Base-by-base conservation (phyloP, 2,329 filamentous ascomycete species). In the Fusarium sp. region DNA sequence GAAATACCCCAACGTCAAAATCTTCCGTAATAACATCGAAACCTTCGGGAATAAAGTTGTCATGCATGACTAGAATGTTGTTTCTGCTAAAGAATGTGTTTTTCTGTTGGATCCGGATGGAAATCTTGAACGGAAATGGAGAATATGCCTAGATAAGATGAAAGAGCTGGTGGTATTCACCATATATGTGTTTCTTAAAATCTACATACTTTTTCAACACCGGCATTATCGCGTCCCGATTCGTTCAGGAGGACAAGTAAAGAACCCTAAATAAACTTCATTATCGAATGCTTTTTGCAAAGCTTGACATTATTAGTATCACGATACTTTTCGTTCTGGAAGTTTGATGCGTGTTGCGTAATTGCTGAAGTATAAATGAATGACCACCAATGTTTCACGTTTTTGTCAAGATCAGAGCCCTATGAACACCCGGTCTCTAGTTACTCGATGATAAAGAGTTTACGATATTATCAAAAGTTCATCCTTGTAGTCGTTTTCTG, bases 171-270 rank as follows among this genome's bases (percentile, higher is more conserved):
- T 6, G 1, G 7, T 33, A 15, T 5, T 49, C 22, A 6, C 5
- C n/a, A 49, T 18, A n/a, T 49, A 49, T 49, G 7, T 33, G 22
- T 18, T 49, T 33, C 11, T 9, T 9, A 11, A 24, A 7, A 49
- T 7, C 3, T 1, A n/a, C 3, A 24, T 18, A 24, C 28, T 49
- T n/a, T 49, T 3, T 2, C 17, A n/a, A 33, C 22, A 22, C 7
- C 10, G 15, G n/a, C 3, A 12, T 14, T n/a, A 24, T 10, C 0
- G 10, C 4, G 7, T 28, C 5, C 6, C 10, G 3, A 20, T 28
- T 48, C 1, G 0, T 14, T 18, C 18, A 3, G n/a, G 18, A 8
- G 3, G 28, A 4, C 5, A 7, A 18, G 22, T 18, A 5, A 10
- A 13, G 7, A 7, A 33, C 1, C 7, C 13, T 33, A 33, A 49